A percentile compares a stretch with the other conserved stretches of the same genome.
Evolutionary conservation across 2,329 filamentous ascomycete genomes (phyloP).

Genomic region (Cordyceps militaris): DNA sequence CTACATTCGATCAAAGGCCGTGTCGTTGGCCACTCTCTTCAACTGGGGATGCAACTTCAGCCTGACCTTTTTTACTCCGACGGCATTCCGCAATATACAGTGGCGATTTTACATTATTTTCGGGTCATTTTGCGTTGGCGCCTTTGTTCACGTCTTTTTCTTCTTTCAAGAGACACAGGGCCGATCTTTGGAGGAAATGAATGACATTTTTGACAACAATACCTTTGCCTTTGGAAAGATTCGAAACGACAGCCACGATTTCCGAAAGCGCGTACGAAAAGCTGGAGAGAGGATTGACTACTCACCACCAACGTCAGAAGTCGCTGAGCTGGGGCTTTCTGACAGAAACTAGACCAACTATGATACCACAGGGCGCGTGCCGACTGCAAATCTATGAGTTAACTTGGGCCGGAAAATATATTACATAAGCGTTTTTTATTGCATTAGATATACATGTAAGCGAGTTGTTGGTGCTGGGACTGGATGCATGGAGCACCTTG

Average conservation of each 20-base stretch:
- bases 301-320: conserved; percentile 12
- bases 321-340: conserved; percentile 9
- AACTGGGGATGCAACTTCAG: conserved; percentile 30
- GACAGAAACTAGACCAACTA: conserved; percentile 5
- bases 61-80: conserved; percentile 27
- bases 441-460: not conserved
- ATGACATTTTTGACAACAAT: conserved; percentile 15
- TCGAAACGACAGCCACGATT: conserved; percentile 1
- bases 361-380: conserved; percentile 1
- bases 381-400: not conserved
- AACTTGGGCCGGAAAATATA: not conserved
- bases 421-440: conserved; percentile 2
- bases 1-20: conserved; percentile 37
- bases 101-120: conserved; percentile 19
- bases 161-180: conserved; percentile 16
- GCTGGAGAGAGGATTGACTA: conserved; percentile 8
- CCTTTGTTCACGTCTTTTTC: conserved; percentile 15
- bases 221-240: conserved; percentile 17
- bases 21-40: conserved; percentile 33
- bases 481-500: not conserved
- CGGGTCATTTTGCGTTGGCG: conserved; percentile 13
- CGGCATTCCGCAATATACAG: conserved; percentile 22
- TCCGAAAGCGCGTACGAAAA: conserved; percentile 10
- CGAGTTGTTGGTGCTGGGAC: not conserved
- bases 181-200: conserved; percentile 14